A percentile compares a stretch with the other conserved stretches of the same genome.
Conservation (phyloP, 2,329 filamentous ascomycete genomes). For the Pseudogymnoascus sp. region DNA sequence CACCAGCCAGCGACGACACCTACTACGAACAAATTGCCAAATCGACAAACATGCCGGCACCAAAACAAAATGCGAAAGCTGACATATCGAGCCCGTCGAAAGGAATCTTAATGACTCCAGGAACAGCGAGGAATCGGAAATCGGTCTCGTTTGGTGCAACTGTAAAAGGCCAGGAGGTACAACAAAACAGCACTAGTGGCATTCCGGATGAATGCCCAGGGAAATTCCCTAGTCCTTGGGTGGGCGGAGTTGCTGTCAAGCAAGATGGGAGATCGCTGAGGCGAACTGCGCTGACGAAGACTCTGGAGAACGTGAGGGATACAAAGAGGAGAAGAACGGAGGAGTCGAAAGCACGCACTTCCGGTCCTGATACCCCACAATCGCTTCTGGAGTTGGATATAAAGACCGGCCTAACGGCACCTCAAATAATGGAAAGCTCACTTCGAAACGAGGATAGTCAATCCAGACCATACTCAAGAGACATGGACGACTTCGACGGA, state of each 20-base stretch:
- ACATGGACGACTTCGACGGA: conserved; percentile 36
- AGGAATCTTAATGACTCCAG: conserved; percentile 56
- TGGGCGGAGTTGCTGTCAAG: background rate
- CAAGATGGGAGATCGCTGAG: background rate
- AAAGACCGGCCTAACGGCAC: conserved; percentile 4
- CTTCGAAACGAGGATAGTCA: conserved; percentile 8
- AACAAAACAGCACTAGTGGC: conserved; percentile 18
- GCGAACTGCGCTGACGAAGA: conserved; percentile 36
- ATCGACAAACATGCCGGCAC: conserved; percentile 23
- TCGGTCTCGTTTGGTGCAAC: conserved; percentile 57
- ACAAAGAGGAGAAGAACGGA: conserved; percentile 15
- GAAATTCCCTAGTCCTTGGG: conserved; percentile 26
- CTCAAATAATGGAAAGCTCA: conserved; percentile 2
- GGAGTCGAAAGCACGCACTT: background rate
- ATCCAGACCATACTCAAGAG: conserved; percentile 22
- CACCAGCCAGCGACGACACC: conserved; percentile 28
- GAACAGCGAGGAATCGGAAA: conserved; percentile 52
- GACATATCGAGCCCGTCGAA: background rate
- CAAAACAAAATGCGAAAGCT: background rate
- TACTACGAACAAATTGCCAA: conserved; percentile 26
- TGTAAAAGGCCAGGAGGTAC: conserved; percentile 19
- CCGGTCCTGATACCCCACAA: background rate
- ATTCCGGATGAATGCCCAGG: conserved; percentile 26
- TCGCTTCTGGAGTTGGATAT: conserved; percentile 3
- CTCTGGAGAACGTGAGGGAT: conserved; percentile 37